Percentiles rank a stretch among this genome's conserved stretches.
Conservation (phyloP, 192 early-diverging fungal species). For the Podila clonocystis region DNA sequence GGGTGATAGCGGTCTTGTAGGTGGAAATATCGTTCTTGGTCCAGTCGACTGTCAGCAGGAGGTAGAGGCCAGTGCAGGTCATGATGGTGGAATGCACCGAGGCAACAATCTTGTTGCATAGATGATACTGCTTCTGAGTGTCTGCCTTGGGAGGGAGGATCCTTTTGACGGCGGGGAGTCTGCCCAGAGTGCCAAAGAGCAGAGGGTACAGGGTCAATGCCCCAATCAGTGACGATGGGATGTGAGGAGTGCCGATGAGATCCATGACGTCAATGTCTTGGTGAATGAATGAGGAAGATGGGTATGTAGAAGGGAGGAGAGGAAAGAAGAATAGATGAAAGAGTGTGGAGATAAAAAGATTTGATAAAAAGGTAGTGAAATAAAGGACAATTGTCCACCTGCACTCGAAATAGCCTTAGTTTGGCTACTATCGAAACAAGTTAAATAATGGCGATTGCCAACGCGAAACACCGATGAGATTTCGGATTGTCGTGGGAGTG, state of each 20-base stretch:
- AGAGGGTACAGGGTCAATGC: conserved; percentile 45
- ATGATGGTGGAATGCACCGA: conserved; percentile 50
- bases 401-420: not conserved
- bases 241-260: conserved; percentile 23
- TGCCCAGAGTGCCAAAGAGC: conserved; percentile 25
- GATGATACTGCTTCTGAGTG: conserved; percentile 46
- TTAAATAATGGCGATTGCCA: too few species aligned
- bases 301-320: conserved; percentile 5
- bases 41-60: conserved; percentile 42
- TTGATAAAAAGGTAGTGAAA: not conserved
- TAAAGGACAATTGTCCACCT: not conserved
- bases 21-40: conserved; percentile 45
- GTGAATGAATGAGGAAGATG: not conserved
- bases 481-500: too few species aligned
- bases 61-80: conserved; percentile 32
- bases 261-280: conserved; percentile 22
- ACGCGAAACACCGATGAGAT: too few species aligned
- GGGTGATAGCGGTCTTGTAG: conserved; percentile 39
- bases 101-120: conserved; percentile 53
- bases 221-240: conserved; percentile 35
- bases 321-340: conserved; percentile 4
- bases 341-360: not conserved
- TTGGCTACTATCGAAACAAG: too few species aligned
- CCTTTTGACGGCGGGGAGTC: conserved; percentile 19
- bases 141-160: conserved; percentile 42